Base-by-base conservation (phyloP, 495 filamentous ascomycete species). In the Daldinia concentrica region DNA sequence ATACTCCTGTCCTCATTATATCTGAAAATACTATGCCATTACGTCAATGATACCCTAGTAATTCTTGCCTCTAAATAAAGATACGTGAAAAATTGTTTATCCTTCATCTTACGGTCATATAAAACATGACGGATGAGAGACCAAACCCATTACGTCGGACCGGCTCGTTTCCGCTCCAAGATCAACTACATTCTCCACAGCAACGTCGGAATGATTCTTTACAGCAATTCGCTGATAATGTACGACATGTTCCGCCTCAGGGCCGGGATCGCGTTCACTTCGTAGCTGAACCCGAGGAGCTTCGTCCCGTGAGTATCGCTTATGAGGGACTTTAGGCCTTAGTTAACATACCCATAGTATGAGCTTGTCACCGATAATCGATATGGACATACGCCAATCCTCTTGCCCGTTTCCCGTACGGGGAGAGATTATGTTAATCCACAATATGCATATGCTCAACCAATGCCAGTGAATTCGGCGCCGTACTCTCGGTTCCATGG, bases 251-350 rank as follows among this genome's bases (percentile, higher is more conserved):
- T n/a, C 62, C 30, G 3, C 41, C 51, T 32, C 62, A 51, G n/a
- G 58, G 34, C 17, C 58, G 58, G n/a, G 58, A 45, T 24, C 57
- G 41, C n/a, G 58, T 55, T 8, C 51, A 54, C 32, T 66, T 66
- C 34, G 58, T 71, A n/a, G 48, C 43, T 9, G 62, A 62, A 34
- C 68, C 63, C 4, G 62, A 66, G 19, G 62, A 62, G 19, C 24
- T 70, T 24, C 56, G 50, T 55, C 48, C 48, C 3, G 68, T 70
- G 22, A 39, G 68, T 45, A 39, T 17, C 27, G 7, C 5, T 58
- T 48, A 15, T 30, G 4, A 54, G 24, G 27, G 3, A 14, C 9
- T 39, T 58, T 19, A 8, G 24, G 19, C n/a, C 60, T 45, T 27
- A 30, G 60, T 60, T 26, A 64, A 54, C 32, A 37, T 14, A 29